Percentiles rank a stretch among this genome's conserved stretches.
These are phyloP conservation scores for Wallacemonas sp. DNA, from an alignment of 208 protist genomes.

Conservation along the genomic window DNA sequence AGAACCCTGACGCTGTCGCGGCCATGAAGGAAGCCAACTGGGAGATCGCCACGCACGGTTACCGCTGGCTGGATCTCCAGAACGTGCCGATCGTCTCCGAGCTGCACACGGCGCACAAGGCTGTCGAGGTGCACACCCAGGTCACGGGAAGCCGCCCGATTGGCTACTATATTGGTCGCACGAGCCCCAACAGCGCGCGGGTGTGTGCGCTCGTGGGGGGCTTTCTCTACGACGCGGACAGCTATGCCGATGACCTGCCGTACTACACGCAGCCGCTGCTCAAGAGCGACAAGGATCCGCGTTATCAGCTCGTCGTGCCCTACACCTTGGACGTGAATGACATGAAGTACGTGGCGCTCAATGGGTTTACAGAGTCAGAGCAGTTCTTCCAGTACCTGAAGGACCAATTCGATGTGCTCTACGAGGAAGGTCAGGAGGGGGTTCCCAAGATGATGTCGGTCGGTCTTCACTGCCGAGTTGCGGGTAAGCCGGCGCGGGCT, in stretches of 20 bases:
- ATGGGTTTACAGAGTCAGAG: constrained; percentile 42
- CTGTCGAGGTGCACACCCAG: constrained; percentile 24
- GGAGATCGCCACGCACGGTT: constrained; percentile 37
- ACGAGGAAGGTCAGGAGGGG: constrained; percentile 28
- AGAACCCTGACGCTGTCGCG: constrained; percentile 19
- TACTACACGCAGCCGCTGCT: constrained; percentile 43
- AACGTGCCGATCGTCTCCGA: constrained; percentile 14
- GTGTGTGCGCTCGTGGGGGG: constrained; percentile 27
- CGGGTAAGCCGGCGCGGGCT: constrained; percentile 29
- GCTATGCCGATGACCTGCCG: constrained; percentile 39
- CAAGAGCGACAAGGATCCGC: constrained; percentile 17
- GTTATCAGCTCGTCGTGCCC: constrained; percentile 36
- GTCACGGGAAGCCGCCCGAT: constrained; percentile 18
- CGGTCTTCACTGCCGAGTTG: constrained; percentile 33
- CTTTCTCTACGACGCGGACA: constrained; percentile 45
- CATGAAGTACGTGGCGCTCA: constrained; percentile 34
- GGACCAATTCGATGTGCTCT: constrained; percentile 40
- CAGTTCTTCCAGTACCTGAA: constrained; percentile 42
- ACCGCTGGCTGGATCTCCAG: constrained; percentile 34
- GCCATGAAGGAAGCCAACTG: constrained; percentile 25
- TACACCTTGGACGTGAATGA: constrained; percentile 39
- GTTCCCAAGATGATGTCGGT: constrained; percentile 38
- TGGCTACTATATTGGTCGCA: constrained; percentile 38
- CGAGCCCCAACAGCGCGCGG: constrained; percentile 37
- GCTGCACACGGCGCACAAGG: constrained; percentile 7